Evolutionary conservation across 75 land plant genomes (phyloP).

Genomic region (Cupressus sempervirens): DNA sequence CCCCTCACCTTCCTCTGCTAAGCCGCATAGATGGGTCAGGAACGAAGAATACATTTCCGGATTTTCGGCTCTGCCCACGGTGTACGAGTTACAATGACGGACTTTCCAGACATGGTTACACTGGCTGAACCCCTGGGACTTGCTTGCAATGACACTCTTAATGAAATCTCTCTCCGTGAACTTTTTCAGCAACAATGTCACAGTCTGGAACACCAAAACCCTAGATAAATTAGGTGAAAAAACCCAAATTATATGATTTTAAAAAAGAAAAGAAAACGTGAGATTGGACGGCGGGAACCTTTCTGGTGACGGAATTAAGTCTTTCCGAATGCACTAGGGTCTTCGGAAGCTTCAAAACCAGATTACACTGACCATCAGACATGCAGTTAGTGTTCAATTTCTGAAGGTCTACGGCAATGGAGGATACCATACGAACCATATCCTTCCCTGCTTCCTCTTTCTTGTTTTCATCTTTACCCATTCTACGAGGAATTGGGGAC

Average conservation of each 20-base stretch:
- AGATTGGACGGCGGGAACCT: too few species aligned
- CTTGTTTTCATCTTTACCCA: too few species aligned
- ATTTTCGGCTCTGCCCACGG: neutral
- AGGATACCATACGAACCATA: neutral
- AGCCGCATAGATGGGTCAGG: neutral
- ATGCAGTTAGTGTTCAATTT: neutral
- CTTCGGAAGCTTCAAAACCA: slow-evolving; percentile 4
- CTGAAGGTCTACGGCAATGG: neutral
- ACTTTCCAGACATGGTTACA: neutral
- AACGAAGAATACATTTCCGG: neutral
- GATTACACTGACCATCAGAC: neutral
- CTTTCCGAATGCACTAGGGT: too few species aligned
- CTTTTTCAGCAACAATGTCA: neutral
- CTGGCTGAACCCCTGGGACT: neutral
- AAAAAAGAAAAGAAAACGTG: too few species aligned
- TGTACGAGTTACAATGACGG: neutral
- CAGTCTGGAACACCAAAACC: neutral
- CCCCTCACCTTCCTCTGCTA: neutral
- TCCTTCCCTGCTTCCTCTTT: neutral
- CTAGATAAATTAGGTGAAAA: too few species aligned
- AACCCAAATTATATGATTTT: too few species aligned
- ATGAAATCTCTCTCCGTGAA: neutral
- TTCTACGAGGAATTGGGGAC: too few species aligned
- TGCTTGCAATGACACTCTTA: neutral
- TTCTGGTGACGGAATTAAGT: too few species aligned